Conservation (phyloP, 73 alveolate species). For the Tetrahymena malaccensis region DNA sequence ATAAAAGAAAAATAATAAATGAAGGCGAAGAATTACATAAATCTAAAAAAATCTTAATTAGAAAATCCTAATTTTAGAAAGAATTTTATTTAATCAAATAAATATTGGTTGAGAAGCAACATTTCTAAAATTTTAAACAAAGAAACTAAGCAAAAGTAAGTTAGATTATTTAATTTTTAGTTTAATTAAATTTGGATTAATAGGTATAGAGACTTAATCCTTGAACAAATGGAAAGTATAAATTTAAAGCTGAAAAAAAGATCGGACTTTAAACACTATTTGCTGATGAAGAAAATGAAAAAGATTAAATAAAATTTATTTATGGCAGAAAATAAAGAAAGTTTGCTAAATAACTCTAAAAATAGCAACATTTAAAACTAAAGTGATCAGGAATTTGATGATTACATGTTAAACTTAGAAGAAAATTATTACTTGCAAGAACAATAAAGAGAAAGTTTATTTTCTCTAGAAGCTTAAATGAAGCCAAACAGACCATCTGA, state of each 20-base stretch:
- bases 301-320: background rate
- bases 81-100: constrained; percentile 18
- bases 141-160: background rate
- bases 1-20: constrained; percentile 2
- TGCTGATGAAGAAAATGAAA: background rate
- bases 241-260: background rate
- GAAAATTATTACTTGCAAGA: background rate
- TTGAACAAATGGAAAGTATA: background rate
- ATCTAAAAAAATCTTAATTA: constrained; percentile 1
- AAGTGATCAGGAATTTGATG: background rate
- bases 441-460: background rate
- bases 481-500: background rate
- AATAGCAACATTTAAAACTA: background rate
- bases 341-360: background rate
- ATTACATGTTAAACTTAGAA: background rate
- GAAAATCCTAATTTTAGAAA: constrained; percentile 17
- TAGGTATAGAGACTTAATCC: background rate
- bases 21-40: background rate
- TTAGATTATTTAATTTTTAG: background rate
- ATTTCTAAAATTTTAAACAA: background rate
- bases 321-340: background rate
- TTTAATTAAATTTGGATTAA: background rate
- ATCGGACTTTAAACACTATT: background rate
- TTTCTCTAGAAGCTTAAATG: background rate
- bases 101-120: constrained; percentile 21